These are phyloP conservation scores for Populus pruinosa DNA, from an alignment of 345 rosid species.

Conservation along the genomic window DNA sequence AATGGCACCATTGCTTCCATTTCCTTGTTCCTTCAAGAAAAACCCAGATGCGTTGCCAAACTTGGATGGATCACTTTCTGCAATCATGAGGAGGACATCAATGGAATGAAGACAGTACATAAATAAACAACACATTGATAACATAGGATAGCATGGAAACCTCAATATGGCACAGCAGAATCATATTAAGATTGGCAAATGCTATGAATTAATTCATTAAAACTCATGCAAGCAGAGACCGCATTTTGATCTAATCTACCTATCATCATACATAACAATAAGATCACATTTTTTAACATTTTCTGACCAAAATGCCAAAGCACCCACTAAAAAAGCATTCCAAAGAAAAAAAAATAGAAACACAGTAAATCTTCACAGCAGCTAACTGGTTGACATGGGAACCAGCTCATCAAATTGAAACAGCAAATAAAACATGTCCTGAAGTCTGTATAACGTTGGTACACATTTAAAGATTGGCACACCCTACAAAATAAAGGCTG, in stretches of 20 bases:
- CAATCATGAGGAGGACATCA: conserved; percentile 22
- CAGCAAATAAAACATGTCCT: neutral
- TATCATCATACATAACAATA: neutral
- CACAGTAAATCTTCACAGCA: neutral
- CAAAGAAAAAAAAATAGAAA: neutral
- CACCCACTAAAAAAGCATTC: neutral
- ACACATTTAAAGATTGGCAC: neutral
- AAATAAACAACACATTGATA: neutral
- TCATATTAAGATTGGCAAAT: neutral
- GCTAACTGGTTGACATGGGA: too few species aligned
- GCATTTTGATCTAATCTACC: neutral
- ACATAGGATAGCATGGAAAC: neutral
- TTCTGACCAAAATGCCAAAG: neutral
- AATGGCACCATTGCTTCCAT: conserved; percentile 36
- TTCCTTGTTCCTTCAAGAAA: conserved; percentile 51
- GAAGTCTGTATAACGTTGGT: neutral
- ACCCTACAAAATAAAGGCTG: neutral
- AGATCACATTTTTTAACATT: too few species aligned
- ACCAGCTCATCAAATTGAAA: neutral
- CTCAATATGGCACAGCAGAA: neutral
- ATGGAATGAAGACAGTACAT: neutral
- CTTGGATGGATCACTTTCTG: conserved; percentile 66
- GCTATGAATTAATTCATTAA: neutral
- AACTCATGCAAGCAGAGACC: neutral
- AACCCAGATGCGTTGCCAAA: conserved; percentile 30